Conservation (phyloP, 495 filamentous ascomycete species). For the Neurospora sp. region DNA sequence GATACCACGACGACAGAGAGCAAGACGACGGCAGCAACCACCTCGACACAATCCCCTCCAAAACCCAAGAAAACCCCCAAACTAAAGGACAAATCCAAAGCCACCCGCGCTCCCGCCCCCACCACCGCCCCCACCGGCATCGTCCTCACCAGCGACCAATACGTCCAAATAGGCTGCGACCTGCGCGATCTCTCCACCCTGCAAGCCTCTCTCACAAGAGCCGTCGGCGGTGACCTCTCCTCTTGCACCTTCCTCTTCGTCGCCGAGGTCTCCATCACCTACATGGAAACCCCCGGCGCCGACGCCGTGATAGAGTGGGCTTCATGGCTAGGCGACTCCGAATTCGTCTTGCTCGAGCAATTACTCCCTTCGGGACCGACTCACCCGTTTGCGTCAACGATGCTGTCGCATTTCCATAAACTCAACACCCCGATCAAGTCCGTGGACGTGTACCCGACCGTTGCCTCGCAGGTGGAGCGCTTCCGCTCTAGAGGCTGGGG, state of each 20-base stretch:
- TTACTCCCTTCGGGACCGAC: conserved; percentile 64
- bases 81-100: neutral
- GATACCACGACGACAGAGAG: neutral
- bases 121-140: conserved; percentile 16
- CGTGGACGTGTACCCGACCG: conserved; percentile 57
- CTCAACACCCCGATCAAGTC: conserved; percentile 66
- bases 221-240: conserved; percentile 39
- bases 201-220: conserved; percentile 41
- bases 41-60: conserved; percentile 24
- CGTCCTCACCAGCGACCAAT: conserved; percentile 54
- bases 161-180: conserved; percentile 77
- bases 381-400: conserved; percentile 80
- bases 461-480: conserved; percentile 52
- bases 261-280: conserved; percentile 84
- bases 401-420: conserved; percentile 78
- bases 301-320: conserved; percentile 67
- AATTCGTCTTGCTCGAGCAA: conserved; percentile 85
- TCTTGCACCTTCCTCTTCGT: conserved; percentile 61
- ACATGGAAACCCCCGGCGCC: conserved; percentile 72
- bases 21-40: neutral
- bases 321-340: conserved; percentile 52
- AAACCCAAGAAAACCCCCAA: neutral
- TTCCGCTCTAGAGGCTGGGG: conserved; percentile 60
- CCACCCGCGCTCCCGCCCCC: neutral
- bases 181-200: conserved; percentile 54